Evolutionary conservation across 2,329 filamentous ascomycete species (phyloP), one percentile per base, ranked within the genome.

Genomic region (Aureobasidium sp.): DNA sequence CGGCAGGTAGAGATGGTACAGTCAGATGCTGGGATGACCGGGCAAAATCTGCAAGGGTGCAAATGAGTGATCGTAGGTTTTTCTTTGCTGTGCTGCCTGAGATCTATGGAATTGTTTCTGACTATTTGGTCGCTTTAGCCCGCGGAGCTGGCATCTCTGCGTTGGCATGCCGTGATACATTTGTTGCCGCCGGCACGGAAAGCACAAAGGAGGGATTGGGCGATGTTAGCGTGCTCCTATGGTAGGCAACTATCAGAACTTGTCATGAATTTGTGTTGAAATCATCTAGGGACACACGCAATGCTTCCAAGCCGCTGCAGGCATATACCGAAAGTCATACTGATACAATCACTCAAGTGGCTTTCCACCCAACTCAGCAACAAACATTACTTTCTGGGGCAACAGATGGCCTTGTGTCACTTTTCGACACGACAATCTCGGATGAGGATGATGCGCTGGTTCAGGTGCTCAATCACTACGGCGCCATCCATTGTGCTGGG

Each of bases 361-460:
- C 68, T n/a, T 62, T 62, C 45, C 64, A 81, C 53, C 62, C 63
- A 6, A 71, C 68, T 2, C 72, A 79, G 44, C 74, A 79, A 0
- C 74, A 78, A 39, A 71, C 86, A 14, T 77, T 91, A 5, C 74
- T 91, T 10, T 88, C 86, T 1, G 86, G 85, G 38, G 88, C 85
- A 32, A 91, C 86, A 12, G 88, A 93, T 68, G 86, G 86, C 6
- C 78, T 91, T 1, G 78, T 91, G 61, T 90, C 86, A 63, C 73
- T 91, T 40, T 88, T 85, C 69, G 84, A 93, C 70, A 85, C 80
- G 16, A 75, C 77, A 42, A 77, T 87, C 55, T 69, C 74, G 16
- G 84, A 88, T 60, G 87, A 91, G 68, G 87, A 91, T 63, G 87
- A 91, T 41, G 83, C 87, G 1, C 73, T 90, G 17, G 74, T 86